phyloP scores from a whole-genome alignment of 768 basidiomycete species.

The Amanita thiersii region DNA sequence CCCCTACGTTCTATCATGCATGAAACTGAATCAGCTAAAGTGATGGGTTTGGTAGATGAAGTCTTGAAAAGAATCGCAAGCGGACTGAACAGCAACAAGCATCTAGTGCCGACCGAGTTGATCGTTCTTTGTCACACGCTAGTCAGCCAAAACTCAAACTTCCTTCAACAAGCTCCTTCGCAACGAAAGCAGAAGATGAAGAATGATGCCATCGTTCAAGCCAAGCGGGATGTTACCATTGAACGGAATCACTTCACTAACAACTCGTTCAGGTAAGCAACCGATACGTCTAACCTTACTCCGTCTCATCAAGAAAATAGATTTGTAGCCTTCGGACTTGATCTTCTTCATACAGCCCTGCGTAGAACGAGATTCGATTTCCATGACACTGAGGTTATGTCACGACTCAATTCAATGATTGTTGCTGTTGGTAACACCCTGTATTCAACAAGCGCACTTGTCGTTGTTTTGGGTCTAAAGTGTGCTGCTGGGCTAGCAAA shows the following conservation, averaged over 20 bases:
- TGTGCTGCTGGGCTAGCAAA: slow-evolving; percentile 74
- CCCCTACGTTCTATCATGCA: slow-evolving; percentile 83
- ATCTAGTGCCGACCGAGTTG: slow-evolving; percentile 60
- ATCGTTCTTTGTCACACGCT: slow-evolving; percentile 83
- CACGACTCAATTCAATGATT: slow-evolving; percentile 85
- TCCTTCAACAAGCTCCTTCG: slow-evolving; percentile 56
- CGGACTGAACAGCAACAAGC: slow-evolving; percentile 78
- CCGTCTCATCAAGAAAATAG: slow-evolving; percentile 25
- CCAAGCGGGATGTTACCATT: slow-evolving; percentile 52
- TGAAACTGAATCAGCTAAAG: slow-evolving; percentile 72
- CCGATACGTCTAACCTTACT: neutral
- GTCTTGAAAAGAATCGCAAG: slow-evolving; percentile 74
- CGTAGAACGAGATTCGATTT: slow-evolving; percentile 84
- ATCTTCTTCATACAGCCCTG: slow-evolving; percentile 83
- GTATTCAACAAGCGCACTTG: slow-evolving; percentile 72
- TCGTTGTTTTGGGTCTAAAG: slow-evolving; percentile 70
- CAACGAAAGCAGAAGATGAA: slow-evolving; percentile 29
- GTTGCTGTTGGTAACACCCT: slow-evolving; percentile 85
- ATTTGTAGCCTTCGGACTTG: slow-evolving; percentile 88
- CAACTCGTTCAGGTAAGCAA: slow-evolving; percentile 77
- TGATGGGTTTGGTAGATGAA: slow-evolving; percentile 83
- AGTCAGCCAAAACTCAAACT: slow-evolving; percentile 84
- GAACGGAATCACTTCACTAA: slow-evolving; percentile 67
- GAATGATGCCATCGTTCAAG: slow-evolving; percentile 65
- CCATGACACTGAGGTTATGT: slow-evolving; percentile 59